phyloP scores from a whole-genome alignment of 495 filamentous ascomycete genomes.

The Talaromyces proteolyticus region DNA sequence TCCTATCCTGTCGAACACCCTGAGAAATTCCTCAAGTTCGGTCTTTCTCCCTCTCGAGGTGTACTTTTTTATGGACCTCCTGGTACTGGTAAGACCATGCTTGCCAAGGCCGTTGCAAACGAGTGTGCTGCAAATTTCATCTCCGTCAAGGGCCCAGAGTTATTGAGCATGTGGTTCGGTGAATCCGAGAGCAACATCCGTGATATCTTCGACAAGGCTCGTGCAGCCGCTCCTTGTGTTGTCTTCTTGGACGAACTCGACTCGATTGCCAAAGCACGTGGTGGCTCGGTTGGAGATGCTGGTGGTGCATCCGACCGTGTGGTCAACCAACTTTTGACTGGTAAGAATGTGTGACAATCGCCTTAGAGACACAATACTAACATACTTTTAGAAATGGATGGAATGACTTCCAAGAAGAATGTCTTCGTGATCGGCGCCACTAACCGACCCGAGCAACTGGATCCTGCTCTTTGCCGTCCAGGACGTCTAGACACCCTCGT shows the following conservation, averaged over 20 bases:
- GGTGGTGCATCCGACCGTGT: constrained; percentile 99
- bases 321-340: constrained; percentile 97
- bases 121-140: constrained; percentile 99
- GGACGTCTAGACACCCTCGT: constrained; percentile 98
- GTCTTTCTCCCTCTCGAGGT: constrained; percentile 95
- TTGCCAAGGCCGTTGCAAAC: constrained; percentile 98
- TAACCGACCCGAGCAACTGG: constrained; percentile 96
- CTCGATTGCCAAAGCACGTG: constrained; percentile 98
- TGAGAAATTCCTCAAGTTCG: constrained; percentile 99
- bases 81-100: constrained; percentile 99
- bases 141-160: constrained; percentile 95
- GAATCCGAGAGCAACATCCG: constrained; percentile 99
- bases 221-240: constrained; percentile 95
- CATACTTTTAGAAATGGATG: constrained; percentile 79
- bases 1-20: constrained; percentile 99
- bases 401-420: constrained; percentile 99
- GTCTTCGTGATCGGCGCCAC: constrained; percentile 99
- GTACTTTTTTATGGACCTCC: constrained; percentile 98
- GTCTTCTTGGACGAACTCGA: constrained; percentile 99
- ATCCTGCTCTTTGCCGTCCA: constrained; percentile 94
- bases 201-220: constrained; percentile 99
- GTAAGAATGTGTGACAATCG: constrained; percentile 42
- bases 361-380: constrained; percentile 35
- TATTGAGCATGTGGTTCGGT: constrained; percentile 99
- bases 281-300: constrained; percentile 93